Evolutionary conservation across 2,329 filamentous ascomycete genomes (phyloP).

Genomic region (Aaosphaeria arxii): DNA sequence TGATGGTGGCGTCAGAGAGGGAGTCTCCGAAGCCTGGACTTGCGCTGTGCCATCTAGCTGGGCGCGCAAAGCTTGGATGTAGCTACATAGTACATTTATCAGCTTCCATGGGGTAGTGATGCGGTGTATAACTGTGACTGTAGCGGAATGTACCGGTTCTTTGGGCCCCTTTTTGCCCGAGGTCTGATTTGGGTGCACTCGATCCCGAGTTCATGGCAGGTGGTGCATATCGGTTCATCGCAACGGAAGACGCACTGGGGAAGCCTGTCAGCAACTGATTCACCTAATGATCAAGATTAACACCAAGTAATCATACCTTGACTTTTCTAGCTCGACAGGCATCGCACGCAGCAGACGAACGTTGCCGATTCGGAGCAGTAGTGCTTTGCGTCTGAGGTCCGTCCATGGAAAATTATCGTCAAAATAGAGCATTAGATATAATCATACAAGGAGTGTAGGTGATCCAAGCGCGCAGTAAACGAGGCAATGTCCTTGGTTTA

Average conservation of each 20-base stretch:
- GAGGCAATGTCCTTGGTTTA: too few relatives aligned
- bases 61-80: not conserved
- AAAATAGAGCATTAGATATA: too few relatives aligned
- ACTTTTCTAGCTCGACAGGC: constrained; percentile 17
- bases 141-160: constrained; percentile 10
- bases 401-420: constrained; percentile 2
- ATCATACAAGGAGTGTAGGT: too few relatives aligned
- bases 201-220: constrained; percentile 1
- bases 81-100: not conserved
- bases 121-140: not conserved
- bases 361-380: constrained; percentile 5
- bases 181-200: constrained; percentile 12
- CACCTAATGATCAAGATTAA: too few relatives aligned
- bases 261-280: not conserved
- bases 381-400: constrained; percentile 6
- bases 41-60: not conserved
- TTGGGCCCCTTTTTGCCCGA: constrained; percentile 16
- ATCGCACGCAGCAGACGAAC: constrained; percentile 15
- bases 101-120: not conserved
- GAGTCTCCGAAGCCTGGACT: not conserved
- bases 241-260: not conserved
- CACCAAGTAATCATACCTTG: constrained; percentile 8
- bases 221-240: not conserved
- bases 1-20: not conserved
- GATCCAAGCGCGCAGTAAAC: too few relatives aligned